Conservation (phyloP, 2,329 filamentous ascomycete genomes). For the Aspergillus vadensis region DNA sequence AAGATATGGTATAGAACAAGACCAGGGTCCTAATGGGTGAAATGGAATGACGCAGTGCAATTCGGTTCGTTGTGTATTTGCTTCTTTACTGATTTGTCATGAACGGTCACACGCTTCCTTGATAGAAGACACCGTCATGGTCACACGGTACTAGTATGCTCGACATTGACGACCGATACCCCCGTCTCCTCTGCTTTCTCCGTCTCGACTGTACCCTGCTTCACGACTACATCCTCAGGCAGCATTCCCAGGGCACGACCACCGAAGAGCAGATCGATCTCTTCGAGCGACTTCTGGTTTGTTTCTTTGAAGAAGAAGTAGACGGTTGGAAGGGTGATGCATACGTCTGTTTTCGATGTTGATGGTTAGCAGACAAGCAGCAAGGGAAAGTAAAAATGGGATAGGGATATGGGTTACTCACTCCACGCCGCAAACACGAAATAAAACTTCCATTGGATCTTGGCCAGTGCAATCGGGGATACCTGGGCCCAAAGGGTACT, state of each 20-base stretch:
- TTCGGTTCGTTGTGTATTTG: no score
- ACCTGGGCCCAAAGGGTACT: constrained; percentile 63
- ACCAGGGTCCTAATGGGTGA: no score
- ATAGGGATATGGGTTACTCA: constrained; percentile 16
- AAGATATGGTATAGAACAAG: no score
- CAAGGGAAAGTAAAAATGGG: not conserved
- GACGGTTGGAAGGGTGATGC: constrained; percentile 48
- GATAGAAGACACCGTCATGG: no score
- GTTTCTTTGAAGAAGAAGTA: constrained; percentile 58
- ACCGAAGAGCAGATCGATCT: constrained; percentile 61
- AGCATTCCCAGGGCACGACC: constrained; percentile 53
- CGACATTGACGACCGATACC: constrained; percentile 19
- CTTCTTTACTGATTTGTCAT: no score
- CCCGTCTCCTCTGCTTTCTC: constrained; percentile 16
- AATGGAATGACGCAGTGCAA: no score
- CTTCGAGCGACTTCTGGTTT: constrained; percentile 57
- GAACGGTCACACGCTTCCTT: not conserved
- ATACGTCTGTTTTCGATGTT: constrained; percentile 28
- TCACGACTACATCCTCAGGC: constrained; percentile 39
- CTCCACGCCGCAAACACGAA: constrained; percentile 60
- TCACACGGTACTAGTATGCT: constrained; percentile 14
- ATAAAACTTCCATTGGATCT: constrained; percentile 58
- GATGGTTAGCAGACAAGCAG: constrained; percentile 5
- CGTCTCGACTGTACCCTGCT: not conserved
- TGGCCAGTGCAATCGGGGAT: constrained; percentile 53